Conservation (phyloP, 352 stramenopile genomes). For the Pythium utonaiense region DNA sequence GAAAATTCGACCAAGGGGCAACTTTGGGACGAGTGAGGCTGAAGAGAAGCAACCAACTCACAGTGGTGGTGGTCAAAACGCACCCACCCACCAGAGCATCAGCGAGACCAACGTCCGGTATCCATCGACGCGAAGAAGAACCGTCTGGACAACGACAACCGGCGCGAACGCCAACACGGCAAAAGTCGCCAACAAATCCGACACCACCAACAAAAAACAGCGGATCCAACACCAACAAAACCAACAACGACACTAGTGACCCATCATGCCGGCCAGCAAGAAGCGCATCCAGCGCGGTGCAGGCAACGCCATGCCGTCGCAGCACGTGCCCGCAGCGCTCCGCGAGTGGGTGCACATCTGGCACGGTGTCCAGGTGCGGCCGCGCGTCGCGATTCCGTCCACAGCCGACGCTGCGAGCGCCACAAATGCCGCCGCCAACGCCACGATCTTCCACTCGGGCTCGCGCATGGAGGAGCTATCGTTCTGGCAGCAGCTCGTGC, state of each 20-base stretch:
- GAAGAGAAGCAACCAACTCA: not conserved
- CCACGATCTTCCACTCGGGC: conserved; percentile 64
- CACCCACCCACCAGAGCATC: not conserved
- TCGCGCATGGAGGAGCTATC: conserved; percentile 58
- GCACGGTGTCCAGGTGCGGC: conserved; percentile 71
- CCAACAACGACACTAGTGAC: not conserved
- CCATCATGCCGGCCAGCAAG: conserved; percentile 65
- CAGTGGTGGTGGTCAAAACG: no score
- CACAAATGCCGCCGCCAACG: conserved; percentile 1
- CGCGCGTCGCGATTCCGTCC: conserved; percentile 18
- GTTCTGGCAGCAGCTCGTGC: conserved; percentile 72
- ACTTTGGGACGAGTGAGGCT: not conserved
- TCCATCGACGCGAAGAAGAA: not conserved
- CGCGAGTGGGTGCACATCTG: conserved; percentile 80
- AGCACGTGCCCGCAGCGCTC: conserved; percentile 55
- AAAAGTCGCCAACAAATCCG: not conserved
- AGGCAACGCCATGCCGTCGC: conserved; percentile 36
- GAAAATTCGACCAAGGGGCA: not conserved
- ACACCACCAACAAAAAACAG: conserved; percentile 1
- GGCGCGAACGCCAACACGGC: not conserved
- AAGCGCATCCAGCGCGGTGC: conserved; percentile 70
- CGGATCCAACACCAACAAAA: not conserved
- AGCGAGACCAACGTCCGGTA: not conserved
- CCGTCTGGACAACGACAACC: no score
- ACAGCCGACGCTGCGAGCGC: not conserved